A percentile compares a stretch with the other conserved stretches of the same genome.
Evolutionary conservation across 1,284 basidiomycete species (phyloP).

Genomic region (Puccinia triticina): DNA sequence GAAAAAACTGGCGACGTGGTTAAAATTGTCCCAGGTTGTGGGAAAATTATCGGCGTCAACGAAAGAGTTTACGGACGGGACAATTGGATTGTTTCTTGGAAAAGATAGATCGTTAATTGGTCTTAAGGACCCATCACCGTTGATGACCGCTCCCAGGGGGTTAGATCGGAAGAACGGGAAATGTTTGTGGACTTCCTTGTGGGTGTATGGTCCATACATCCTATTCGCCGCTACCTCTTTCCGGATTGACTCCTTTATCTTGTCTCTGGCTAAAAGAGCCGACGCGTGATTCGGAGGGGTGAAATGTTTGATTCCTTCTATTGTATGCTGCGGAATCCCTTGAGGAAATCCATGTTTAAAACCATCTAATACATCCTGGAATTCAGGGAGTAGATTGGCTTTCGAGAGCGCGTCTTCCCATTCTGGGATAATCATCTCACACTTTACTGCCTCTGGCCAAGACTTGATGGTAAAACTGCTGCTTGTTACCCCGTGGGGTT

Average conservation of each 20-base stretch:
- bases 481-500: too few species aligned
- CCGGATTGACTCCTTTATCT: not conserved
- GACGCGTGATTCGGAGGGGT: not conserved
- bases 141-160: constrained; percentile 5
- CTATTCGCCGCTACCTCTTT: too few species aligned
- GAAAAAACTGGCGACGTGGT: not conserved
- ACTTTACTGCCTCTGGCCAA: too few species aligned
- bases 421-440: too few species aligned
- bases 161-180: constrained; percentile 3
- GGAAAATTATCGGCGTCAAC: not conserved
- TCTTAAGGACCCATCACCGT: not conserved
- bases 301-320: too few species aligned
- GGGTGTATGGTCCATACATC: too few species aligned
- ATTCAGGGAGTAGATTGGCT: too few species aligned
- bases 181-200: not conserved
- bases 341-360: too few species aligned
- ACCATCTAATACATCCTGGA: too few species aligned
- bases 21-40: constrained; percentile 39
- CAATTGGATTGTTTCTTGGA: not conserved
- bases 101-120: constrained; percentile 6
- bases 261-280: not conserved
- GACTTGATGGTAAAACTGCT: too few species aligned
- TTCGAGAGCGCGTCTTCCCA: too few species aligned
- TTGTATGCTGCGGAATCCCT: too few species aligned
- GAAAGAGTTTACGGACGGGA: constrained; percentile 12